Evolutionary conservation across 495 filamentous ascomycete species (phyloP).

Genomic region (Penicillium angulare): DNA sequence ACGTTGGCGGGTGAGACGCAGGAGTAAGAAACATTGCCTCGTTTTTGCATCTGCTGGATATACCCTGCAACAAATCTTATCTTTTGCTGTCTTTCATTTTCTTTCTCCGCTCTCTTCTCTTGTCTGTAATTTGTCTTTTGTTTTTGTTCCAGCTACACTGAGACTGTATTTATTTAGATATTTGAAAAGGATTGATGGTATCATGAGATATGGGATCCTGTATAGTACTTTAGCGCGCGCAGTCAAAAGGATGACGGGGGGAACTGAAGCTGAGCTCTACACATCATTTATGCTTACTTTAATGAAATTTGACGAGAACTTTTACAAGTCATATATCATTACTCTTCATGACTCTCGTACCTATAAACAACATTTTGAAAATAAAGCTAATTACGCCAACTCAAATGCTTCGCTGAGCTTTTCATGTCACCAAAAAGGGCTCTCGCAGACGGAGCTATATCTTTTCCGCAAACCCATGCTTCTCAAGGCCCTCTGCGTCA

Average conservation of each 20-base stretch:
- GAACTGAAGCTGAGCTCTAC: background rate
- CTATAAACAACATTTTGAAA: background rate
- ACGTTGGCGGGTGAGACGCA: conserved; percentile 32
- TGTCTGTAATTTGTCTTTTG: background rate
- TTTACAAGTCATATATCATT: background rate
- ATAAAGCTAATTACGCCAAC: conserved; percentile 4
- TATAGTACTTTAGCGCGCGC: conserved; percentile 24
- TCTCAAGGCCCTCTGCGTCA: conserved; percentile 53
- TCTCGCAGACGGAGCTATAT: conserved; percentile 3
- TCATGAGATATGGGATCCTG: conserved; percentile 23
- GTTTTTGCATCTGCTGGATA: conserved; percentile 11
- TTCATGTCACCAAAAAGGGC: background rate
- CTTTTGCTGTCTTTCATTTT: conserved; percentile 1
- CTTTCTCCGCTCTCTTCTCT: background rate
- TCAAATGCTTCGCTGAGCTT: conserved; percentile 5
- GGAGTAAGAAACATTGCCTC: conserved; percentile 5
- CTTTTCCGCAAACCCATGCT: conserved; percentile 61
- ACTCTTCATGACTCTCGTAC: background rate
- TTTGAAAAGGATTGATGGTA: conserved; percentile 16
- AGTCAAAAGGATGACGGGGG: conserved; percentile 13
- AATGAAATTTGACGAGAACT: too few species aligned
- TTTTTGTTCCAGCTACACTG: background rate
- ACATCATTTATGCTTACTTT: too few species aligned
- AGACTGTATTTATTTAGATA: conserved; percentile 4
- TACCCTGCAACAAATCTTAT: conserved; percentile 13